Conservation (phyloP, 305 asterid species). For the Fraxinus floribunda region DNA sequence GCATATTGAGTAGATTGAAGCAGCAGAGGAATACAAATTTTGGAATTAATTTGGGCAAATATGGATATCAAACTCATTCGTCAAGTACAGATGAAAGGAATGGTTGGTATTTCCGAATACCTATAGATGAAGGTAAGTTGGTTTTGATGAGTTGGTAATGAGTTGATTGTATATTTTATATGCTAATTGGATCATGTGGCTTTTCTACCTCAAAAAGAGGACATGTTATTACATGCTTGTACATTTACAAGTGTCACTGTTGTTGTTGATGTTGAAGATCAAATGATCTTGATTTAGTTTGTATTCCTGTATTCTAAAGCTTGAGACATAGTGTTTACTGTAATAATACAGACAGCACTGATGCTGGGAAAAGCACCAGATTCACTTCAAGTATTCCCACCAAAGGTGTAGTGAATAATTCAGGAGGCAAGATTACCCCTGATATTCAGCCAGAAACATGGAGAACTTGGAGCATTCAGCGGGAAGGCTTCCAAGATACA, state of each 20-base stretch:
- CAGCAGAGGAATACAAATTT: slow-evolving; percentile 64
- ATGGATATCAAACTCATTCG: slow-evolving; percentile 32
- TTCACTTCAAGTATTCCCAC: slow-evolving; percentile 25
- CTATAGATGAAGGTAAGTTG: slow-evolving; percentile 42
- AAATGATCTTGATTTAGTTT: slow-evolving; percentile 3
- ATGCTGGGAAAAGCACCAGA: slow-evolving; percentile 39
- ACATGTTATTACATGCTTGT: neutral
- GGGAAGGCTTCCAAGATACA: slow-evolving; percentile 47
- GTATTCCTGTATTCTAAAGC: slow-evolving; percentile 30
- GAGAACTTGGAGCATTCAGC: slow-evolving; percentile 68
- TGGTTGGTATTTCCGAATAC: slow-evolving; percentile 27
- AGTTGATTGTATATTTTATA: neutral
- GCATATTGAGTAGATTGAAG: slow-evolving; percentile 75
- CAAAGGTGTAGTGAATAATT: slow-evolving; percentile 28
- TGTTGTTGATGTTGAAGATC: neutral
- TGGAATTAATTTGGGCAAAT: slow-evolving; percentile 42
- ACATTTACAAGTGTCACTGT: neutral
- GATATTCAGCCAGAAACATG: slow-evolving; percentile 56
- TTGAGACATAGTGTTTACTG: slow-evolving; percentile 31
- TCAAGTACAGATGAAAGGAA: slow-evolving; percentile 35
- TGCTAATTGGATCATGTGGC: slow-evolving; percentile 3
- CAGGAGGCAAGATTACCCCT: slow-evolving; percentile 35
- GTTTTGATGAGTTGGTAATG: slow-evolving; percentile 11
- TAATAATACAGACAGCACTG: slow-evolving; percentile 50
- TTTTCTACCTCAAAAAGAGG: neutral